Evolutionary conservation across 2,329 filamentous ascomycete genomes (phyloP), one percentile per base, ranked within the genome.

Genomic region (Incumbomyces lentus): DNA sequence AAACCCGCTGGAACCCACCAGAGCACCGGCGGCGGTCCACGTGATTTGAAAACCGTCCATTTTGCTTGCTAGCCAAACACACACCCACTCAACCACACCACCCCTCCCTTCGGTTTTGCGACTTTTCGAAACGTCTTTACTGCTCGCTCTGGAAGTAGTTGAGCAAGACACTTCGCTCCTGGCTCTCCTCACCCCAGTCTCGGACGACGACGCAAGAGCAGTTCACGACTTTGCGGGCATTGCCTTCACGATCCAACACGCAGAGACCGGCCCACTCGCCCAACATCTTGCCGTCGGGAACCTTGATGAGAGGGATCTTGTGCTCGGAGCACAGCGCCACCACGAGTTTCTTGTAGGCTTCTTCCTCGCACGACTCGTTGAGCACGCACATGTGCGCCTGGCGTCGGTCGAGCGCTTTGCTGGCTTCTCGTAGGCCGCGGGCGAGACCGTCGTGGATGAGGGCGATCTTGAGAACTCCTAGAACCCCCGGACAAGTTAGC

Each of bases 321-420:
- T 98, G 92, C 82, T 98, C 92, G 57, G 84, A 86, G 86, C 92
- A 98, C 53, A 98, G 85, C 55, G 92, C 92, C 62, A 96, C 86
- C 64, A 98, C 90, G 59, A 98, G 82, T 85, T 98, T 98, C 88
- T 98, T 98, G 82, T 98, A 98, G 60, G 92, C 90, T 75, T 98
- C 92, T 82, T 98, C 92, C 79, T 98, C 92, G 79, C 92, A 98
- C 60, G 85, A 84, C 82, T 98, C 92, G 82, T 98, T 98, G 64
- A 98, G 83, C 61, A 98, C 92, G 72, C 92, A 98, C 89, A 98
- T 96, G 79, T 98, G 92, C 52, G 92, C 92, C 78, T 98, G 86
- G 68, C 92, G 88, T 68, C 92, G 84, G 75, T 98, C 92, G 66
- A 98, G 87, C 57, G 92, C 90, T 81, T 98, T 98, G 77, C 84